Base-by-base conservation (phyloP, 2,329 filamentous ascomycete species). In the Macroventuria anomochaeta region DNA sequence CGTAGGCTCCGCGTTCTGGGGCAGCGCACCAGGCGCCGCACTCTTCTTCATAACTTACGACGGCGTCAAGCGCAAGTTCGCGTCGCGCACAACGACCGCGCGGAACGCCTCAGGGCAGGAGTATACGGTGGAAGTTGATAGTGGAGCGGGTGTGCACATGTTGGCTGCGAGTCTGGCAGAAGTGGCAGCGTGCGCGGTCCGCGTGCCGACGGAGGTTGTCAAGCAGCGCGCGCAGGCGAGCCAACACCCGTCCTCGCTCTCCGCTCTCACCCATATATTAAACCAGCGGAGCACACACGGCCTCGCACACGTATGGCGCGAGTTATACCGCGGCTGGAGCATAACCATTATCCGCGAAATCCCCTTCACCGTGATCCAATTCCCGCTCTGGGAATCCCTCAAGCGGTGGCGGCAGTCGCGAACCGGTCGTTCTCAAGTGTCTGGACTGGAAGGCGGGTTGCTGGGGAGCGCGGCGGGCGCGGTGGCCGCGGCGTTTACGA, bases 21-120 rank as follows among this genome's bases (percentile, higher is more conserved):
- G 96, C 25, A 96, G 91, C 39, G 93, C 95, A 0, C 95, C 95
- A 0, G 91, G 92, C 50, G 95, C 96, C 1, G 93, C 95, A 36
- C 90, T 96, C 71, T 99, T 99, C 85, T 99, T 99, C 84, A 89
- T 91, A 72, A 95, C 91, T 46, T 96, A 96, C 80, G 93, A 97
- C 77, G 81, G 83, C 46, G 80, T 88, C 43, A 96, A 76, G 57
- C 69, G 71, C 7, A 31, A 53, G 15, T 56, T 74, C 3, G 36
- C 70, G 3, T 28, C 61, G 11, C 26, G 38, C 15, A 7, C 57
- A 0, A 38, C 51, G 0, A 59, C 65, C 7, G 50, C 51, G 8
- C 63, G 59, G 29, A 65, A 70, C 54, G 69, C 60, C 26, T 38
- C 68, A 33, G 60, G 75, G 38, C 53, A 62, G 17, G 72, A 76